These are phyloP conservation scores for Meyerozyma athensensis DNA, from an alignment of 1,139 yeast genomes.

Conservation along the genomic window DNA sequence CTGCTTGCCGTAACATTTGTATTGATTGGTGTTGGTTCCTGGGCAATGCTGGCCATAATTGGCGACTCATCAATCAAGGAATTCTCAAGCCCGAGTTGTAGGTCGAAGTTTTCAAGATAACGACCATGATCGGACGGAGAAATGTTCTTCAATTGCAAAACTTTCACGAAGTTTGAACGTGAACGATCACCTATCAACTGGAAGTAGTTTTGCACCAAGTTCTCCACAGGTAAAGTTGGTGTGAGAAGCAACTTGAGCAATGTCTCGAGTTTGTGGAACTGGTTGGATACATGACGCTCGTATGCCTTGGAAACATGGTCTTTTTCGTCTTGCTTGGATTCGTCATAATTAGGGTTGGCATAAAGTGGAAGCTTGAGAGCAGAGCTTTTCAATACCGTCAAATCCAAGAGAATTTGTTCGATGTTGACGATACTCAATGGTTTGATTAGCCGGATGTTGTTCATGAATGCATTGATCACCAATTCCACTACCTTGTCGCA, in stretches of 20 bases:
- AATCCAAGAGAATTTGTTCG: constrained; percentile 76
- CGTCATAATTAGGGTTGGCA: constrained; percentile 29
- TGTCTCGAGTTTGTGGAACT: constrained; percentile 52
- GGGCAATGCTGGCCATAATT: constrained; percentile 26
- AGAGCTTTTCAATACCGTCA: constrained; percentile 55
- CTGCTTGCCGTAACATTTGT: constrained; percentile 5
- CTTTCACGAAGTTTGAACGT: constrained; percentile 56
- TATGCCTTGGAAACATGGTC: constrained; percentile 32
- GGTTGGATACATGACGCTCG: constrained; percentile 44
- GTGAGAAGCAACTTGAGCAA: constrained; percentile 64
- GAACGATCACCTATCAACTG: constrained; percentile 64
- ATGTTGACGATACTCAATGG: constrained; percentile 70
- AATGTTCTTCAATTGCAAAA: constrained; percentile 61
- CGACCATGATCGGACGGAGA: constrained; percentile 13
- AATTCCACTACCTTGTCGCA: constrained; percentile 74
- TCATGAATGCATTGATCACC: constrained; percentile 52
- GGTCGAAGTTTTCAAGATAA: constrained; percentile 13
- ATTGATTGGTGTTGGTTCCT: constrained; percentile 11
- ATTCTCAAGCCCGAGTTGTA: constrained; percentile 21
- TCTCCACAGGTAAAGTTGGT: constrained; percentile 57
- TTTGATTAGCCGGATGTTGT: constrained; percentile 51
- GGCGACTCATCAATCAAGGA: constrained; percentile 40
- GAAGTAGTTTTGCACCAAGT: constrained; percentile 63
- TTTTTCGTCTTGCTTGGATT: constrained; percentile 11
- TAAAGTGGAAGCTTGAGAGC: constrained; percentile 50